Evolutionary conservation across 1,284 basidiomycete species (phyloP), one percentile per base, ranked within the genome.

Genomic region (Malassezia brasiliensis): DNA sequence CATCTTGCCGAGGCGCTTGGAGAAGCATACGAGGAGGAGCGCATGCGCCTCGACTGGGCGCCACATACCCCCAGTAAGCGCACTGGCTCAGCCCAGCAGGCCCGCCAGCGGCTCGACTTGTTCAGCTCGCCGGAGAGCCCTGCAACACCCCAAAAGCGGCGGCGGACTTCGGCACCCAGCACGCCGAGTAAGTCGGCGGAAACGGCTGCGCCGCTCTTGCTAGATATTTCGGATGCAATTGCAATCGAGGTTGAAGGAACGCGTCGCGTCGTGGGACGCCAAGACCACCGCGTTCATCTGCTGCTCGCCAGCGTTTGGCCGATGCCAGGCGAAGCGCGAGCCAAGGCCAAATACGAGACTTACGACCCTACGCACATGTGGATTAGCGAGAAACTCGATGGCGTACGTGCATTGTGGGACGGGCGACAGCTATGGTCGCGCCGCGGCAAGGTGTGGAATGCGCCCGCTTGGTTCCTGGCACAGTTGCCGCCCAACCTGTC

Each of bases 291-390:
- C 44, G 52, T 62, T 6, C 59, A 62, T 22, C 64, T 84, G 4
- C 70, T 84, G 45, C 75, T 84, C 0, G 83, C 83, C 1, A 79
- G 80, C 56, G 81, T 81, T 54, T 84, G 82, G 81, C 50, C 47
- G 46, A 60, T 54, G 36, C 48, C 57, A 1, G 48, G 44, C 49
- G 7, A 59, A 50, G 42, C 37, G 28, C 17, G 52, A 1, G 75
- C 77, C 39, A 82, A 83, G 62, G 82, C 82, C 0, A 79, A 78
- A 9, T 81, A 81, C 0, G 42, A 41, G 30, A 10, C 55, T 1
- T 75, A 77, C 40, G 82, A 84, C 63, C 83, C 82, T 0, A 79
- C 79, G 10, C 82, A 81, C 0, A 84, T 81, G 81, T 84, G 82
- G 82, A 79, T 84, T 28, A 83, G 82, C 20, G 83, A 85, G 66